Percentiles rank a stretch among this genome's conserved stretches.
Conservation (phyloP, 2,329 filamentous ascomycete species). For the Aureobasidium zeae region DNA sequence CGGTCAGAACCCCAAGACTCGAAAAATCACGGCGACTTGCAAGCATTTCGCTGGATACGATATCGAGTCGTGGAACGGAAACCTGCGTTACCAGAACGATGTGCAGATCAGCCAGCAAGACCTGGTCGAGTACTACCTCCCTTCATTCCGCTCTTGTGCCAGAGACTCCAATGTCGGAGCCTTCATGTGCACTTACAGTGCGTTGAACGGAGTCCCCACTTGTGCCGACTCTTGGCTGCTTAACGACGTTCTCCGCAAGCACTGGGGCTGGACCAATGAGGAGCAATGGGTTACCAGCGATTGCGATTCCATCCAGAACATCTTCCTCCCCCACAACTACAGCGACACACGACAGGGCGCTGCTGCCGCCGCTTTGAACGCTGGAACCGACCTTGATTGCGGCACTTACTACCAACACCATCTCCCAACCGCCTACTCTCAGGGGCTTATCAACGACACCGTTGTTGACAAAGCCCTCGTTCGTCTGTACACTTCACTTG, state of each 20-base stretch:
- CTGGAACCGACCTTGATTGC: slow-evolving; percentile 47
- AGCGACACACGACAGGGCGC: slow-evolving; percentile 37
- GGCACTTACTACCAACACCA: slow-evolving; percentile 41
- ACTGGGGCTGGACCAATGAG: slow-evolving; percentile 54
- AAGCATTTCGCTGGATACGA: slow-evolving; percentile 36
- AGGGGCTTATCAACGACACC: slow-evolving; percentile 36
- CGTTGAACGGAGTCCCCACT: slow-evolving; percentile 56
- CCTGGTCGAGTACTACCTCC: slow-evolving; percentile 58
- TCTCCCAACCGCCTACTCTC: slow-evolving; percentile 35
- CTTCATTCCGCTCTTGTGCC: slow-evolving; percentile 49
- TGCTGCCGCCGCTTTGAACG: slow-evolving; percentile 40
- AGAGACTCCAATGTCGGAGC: slow-evolving; percentile 37
- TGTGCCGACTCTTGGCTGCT: slow-evolving; percentile 56
- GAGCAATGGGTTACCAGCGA: slow-evolving; percentile 57
- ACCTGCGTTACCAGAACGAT: slow-evolving; percentile 42
- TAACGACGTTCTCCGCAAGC: slow-evolving; percentile 52
- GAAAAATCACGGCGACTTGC: slow-evolving; percentile 38
- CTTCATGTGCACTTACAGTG: slow-evolving; percentile 52
- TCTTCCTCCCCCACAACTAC: slow-evolving; percentile 44
- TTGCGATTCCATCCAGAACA: slow-evolving; percentile 54
- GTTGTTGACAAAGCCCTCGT: slow-evolving; percentile 42
- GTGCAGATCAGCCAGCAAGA: slow-evolving; percentile 52
- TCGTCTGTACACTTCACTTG: slow-evolving; percentile 46
- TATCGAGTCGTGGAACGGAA: slow-evolving; percentile 26
- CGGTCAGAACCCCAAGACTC: slow-evolving; percentile 26